Conservation (phyloP, 805 yeast species). For the Candida krabiensis region DNA sequence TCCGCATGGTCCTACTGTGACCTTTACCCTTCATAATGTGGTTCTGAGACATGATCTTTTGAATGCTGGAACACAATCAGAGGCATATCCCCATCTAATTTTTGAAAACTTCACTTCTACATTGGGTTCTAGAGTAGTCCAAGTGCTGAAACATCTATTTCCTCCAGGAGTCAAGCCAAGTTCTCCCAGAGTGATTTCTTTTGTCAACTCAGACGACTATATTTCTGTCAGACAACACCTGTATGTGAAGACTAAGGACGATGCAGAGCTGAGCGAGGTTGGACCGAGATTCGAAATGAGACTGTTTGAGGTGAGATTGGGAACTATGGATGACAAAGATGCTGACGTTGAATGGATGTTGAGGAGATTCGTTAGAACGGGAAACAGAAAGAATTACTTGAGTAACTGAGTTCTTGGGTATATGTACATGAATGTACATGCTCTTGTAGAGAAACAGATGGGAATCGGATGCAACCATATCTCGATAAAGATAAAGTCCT, state of each 20-base stretch:
- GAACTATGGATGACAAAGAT: conserved; percentile 91
- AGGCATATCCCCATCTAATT: conserved; percentile 89
- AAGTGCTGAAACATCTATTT: conserved; percentile 81
- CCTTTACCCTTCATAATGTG: conserved; percentile 92
- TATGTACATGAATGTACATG: too few relatives aligned
- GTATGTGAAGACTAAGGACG: conserved; percentile 83
- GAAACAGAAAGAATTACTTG: conserved; percentile 89
- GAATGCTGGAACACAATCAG: conserved; percentile 83
- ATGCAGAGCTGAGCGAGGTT: conserved; percentile 89
- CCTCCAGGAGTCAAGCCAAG: conserved; percentile 97
- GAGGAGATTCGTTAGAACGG: conserved; percentile 91
- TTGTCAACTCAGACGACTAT: conserved; percentile 86
- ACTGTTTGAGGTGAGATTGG: conserved; percentile 81
- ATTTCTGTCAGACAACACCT: conserved; percentile 95
- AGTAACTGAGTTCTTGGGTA: conserved; percentile 29
- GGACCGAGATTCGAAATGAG: conserved; percentile 99
- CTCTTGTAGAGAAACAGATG: too few relatives aligned
- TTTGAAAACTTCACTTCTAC: conserved; percentile 85
- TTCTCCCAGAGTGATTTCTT: conserved; percentile 87
- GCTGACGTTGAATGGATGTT: conserved; percentile 98
- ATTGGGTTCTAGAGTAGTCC: conserved; percentile 79
- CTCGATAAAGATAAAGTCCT: too few relatives aligned
- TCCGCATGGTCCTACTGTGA: conserved; percentile 97
- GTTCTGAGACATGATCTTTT: conserved; percentile 89
- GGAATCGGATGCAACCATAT: too few relatives aligned